A percentile compares a stretch with the other conserved stretches of the same genome.
phyloP scores from a whole-genome alignment of 495 filamentous ascomycete species.

The Hypomontagnella submonticulosa region DNA sequence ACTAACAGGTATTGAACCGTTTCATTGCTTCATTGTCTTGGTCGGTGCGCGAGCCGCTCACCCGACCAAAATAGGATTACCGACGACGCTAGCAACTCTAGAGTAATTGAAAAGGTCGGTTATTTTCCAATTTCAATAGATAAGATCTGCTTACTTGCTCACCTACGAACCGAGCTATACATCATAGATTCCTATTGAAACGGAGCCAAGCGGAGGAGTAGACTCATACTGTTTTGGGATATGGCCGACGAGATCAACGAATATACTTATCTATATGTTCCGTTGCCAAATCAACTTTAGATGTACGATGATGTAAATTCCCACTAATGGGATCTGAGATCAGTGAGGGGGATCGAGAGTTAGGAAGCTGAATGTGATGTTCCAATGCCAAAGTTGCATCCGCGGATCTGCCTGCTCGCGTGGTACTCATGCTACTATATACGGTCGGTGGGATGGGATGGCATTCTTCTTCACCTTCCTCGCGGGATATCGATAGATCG shows the following conservation, averaged over 20 bases:
- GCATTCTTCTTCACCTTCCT: constrained; percentile 6
- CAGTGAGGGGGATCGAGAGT: constrained; percentile 29
- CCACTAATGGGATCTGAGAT: constrained; percentile 33
- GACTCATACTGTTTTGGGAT: constrained; percentile 24
- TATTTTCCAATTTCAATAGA: constrained; percentile 21
- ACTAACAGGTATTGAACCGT: constrained; percentile 11
- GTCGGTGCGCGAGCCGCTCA: constrained; percentile 41
- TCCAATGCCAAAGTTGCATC: constrained; percentile 37
- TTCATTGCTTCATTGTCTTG: constrained; percentile 17
- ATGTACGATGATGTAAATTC: constrained; percentile 40
- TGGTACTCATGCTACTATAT: constrained; percentile 34
- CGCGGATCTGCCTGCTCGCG: constrained; percentile 27
- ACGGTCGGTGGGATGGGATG: constrained; percentile 9
- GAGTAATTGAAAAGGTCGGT: constrained; percentile 24
- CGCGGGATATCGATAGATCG: constrained; percentile 15
- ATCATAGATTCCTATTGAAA: constrained; percentile 15
- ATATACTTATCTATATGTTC: background rate
- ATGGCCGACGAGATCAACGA: constrained; percentile 27
- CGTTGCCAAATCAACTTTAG: constrained; percentile 19
- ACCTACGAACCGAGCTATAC: background rate
- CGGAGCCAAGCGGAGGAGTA: constrained; percentile 16
- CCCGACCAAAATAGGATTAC: constrained; percentile 32
- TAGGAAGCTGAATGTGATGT: constrained; percentile 18
- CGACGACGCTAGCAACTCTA: constrained; percentile 31
- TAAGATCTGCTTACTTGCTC: constrained; percentile 11